Evolutionary conservation across 2,329 filamentous ascomycete species (phyloP).

Genomic region (Fusarium sp.): DNA sequence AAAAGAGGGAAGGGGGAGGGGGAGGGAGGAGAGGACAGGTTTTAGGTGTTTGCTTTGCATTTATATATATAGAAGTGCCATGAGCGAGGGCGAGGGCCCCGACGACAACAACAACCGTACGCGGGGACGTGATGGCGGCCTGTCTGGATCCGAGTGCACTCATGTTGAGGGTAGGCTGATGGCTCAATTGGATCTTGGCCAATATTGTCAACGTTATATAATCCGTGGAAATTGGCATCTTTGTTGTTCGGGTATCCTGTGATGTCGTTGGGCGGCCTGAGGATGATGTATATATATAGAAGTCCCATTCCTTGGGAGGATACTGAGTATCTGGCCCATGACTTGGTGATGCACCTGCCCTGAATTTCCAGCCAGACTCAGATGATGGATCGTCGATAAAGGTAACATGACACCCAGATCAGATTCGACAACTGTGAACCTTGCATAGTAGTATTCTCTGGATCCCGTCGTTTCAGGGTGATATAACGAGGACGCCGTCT

Average conservation of each 20-base stretch:
- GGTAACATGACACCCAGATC: background rate
- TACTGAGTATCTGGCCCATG: background rate
- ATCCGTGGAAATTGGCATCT: background rate
- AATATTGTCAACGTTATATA: background rate
- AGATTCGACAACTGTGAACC: background rate
- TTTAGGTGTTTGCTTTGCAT: background rate
- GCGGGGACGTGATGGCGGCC: too few relatives aligned
- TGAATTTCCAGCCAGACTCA: background rate
- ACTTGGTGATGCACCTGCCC: background rate
- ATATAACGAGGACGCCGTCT: background rate
- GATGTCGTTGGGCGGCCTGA: background rate
- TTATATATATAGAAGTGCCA: too few relatives aligned
- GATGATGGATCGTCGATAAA: background rate
- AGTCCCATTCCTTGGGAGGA: background rate
- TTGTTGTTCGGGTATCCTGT: background rate
- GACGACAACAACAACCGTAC: too few relatives aligned
- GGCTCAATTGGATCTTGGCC: background rate
- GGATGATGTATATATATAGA: background rate
- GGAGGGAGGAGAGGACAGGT: too few relatives aligned
- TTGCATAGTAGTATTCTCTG: background rate
- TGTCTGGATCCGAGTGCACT: too few relatives aligned
- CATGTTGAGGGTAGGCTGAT: background rate
- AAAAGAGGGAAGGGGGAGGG: too few relatives aligned
- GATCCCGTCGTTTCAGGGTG: background rate
- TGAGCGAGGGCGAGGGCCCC: too few relatives aligned